phyloP scores from a whole-genome alignment of 169 alveolate genomes.

The Sarcocystis neurona region DNA sequence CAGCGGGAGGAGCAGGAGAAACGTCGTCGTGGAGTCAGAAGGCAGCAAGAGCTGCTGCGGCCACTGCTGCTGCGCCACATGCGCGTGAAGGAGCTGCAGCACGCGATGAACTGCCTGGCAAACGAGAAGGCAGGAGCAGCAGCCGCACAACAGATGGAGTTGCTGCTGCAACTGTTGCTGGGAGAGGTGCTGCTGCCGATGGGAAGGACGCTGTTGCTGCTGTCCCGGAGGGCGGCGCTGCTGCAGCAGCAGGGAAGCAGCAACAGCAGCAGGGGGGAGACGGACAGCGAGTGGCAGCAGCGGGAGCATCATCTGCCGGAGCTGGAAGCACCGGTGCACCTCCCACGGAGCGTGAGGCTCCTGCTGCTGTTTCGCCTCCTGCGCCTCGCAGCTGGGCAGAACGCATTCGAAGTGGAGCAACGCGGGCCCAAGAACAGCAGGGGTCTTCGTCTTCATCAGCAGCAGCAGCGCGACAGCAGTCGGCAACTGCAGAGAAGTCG shows the following conservation, averaged over 20 bases:
- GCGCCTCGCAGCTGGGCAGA: constrained; percentile 43
- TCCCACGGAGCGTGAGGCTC: not conserved
- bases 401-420: not conserved
- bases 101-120: too few relatives aligned
- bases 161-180: not conserved
- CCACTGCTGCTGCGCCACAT: not conserved
- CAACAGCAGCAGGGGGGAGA: not conserved
- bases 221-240: not conserved
- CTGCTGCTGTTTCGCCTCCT: constrained; percentile 2
- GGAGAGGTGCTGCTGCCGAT: not conserved
- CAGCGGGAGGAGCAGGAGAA: not conserved
- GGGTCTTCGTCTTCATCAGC: not conserved
- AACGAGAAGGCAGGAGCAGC: too few relatives aligned
- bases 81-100: not conserved
- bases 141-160: not conserved
- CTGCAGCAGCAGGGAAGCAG: not conserved
- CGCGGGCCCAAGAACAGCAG: not conserved
- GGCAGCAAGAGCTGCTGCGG: not conserved
- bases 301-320: too few relatives aligned
- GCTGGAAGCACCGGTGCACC: too few relatives aligned
- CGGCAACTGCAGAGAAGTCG: not conserved
- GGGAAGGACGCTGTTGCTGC: not conserved
- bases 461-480: not conserved
- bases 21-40: constrained; percentile 38
- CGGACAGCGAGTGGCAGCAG: not conserved